These are phyloP conservation scores for Martensiomyces pterosporus DNA, from an alignment of 192 early-diverging fungal species.

Conservation along the genomic window DNA sequence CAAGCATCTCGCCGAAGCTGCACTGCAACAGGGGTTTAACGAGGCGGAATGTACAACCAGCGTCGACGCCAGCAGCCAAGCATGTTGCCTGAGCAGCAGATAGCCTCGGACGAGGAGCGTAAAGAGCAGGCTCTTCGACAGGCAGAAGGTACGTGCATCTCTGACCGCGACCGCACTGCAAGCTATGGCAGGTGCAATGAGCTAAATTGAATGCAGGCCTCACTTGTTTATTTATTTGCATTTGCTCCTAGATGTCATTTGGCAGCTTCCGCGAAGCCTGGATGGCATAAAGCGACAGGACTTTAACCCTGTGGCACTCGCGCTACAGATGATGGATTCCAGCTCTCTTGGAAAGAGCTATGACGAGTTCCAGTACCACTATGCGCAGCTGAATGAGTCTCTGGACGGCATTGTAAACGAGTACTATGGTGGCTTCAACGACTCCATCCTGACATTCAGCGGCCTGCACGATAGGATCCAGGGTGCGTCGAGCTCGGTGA, in stretches of 20 bases:
- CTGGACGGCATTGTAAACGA: conserved; percentile 71
- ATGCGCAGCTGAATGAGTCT: conserved; percentile 59
- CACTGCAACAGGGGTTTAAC: no score
- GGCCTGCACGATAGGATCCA: conserved; percentile 69
- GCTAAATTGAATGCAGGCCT: not conserved
- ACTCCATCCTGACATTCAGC: conserved; percentile 76
- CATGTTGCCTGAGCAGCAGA: not conserved
- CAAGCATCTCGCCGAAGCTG: no score
- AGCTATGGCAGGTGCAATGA: not conserved
- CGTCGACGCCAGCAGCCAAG: conserved; percentile 3
- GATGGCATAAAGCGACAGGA: conserved; percentile 42
- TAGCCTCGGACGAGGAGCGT: conserved; percentile 23
- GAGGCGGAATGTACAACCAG: conserved; percentile 3
- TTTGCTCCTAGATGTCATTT: conserved; percentile 33
- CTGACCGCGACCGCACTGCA: not conserved
- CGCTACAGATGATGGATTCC: conserved; percentile 69
- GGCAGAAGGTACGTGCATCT: conserved; percentile 34
- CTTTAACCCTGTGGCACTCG: conserved; percentile 73
- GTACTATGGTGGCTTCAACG: conserved; percentile 77
- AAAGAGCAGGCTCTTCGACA: conserved; percentile 43
- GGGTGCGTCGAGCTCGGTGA: conserved; percentile 61
- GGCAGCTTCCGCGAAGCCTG: conserved; percentile 45
- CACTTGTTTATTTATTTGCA: no score
- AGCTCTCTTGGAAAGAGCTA: conserved; percentile 66
- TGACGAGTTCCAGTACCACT: conserved; percentile 58